Percentiles rank a stretch among this genome's conserved stretches.
These are phyloP conservation scores for Reutealis trisperma DNA, from an alignment of 345 rosid genomes.

Conservation along the genomic window DNA sequence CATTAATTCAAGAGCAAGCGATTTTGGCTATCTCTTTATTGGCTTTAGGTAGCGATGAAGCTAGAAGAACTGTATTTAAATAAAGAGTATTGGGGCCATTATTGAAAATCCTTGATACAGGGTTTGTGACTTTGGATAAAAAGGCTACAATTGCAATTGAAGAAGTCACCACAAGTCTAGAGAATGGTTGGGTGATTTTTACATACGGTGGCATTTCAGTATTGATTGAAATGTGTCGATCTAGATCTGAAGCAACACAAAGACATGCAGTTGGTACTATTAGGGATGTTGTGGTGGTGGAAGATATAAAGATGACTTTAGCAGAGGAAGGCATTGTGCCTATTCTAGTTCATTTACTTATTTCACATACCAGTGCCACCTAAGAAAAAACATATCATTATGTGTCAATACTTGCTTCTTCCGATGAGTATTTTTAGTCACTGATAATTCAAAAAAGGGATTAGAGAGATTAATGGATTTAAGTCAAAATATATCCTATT, in stretches of 20 bases:
- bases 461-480: slow-evolving; percentile 54
- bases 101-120: slow-evolving; percentile 59
- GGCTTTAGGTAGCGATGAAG: slow-evolving; percentile 55
- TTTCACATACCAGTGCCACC: slow-evolving; percentile 37
- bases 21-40: slow-evolving; percentile 59
- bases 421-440: slow-evolving; percentile 58
- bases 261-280: slow-evolving; percentile 63
- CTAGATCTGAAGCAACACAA: slow-evolving; percentile 54
- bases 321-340: slow-evolving; percentile 79
- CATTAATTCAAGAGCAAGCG: slow-evolving; percentile 60
- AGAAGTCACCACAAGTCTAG: slow-evolving; percentile 66
- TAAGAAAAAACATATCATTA: slow-evolving; percentile 57
- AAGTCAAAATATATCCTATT: slow-evolving; percentile 43
- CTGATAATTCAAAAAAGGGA: slow-evolving; percentile 65
- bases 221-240: slow-evolving; percentile 62
- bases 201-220: slow-evolving; percentile 66
- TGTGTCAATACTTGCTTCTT: slow-evolving; percentile 56
- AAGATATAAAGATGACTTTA: slow-evolving; percentile 52
- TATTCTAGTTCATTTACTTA: slow-evolving; percentile 48
- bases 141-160: slow-evolving; percentile 70
- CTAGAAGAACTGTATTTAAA: slow-evolving; percentile 64
- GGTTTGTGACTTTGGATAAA: slow-evolving; percentile 58
- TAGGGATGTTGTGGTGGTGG: slow-evolving; percentile 55
- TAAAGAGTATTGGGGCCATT: slow-evolving; percentile 78
- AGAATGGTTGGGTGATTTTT: slow-evolving; percentile 70